These are phyloP conservation scores for Aspergillus terreus DNA, from an alignment of 2,329 filamentous ascomycete genomes.

Conservation along the genomic window DNA sequence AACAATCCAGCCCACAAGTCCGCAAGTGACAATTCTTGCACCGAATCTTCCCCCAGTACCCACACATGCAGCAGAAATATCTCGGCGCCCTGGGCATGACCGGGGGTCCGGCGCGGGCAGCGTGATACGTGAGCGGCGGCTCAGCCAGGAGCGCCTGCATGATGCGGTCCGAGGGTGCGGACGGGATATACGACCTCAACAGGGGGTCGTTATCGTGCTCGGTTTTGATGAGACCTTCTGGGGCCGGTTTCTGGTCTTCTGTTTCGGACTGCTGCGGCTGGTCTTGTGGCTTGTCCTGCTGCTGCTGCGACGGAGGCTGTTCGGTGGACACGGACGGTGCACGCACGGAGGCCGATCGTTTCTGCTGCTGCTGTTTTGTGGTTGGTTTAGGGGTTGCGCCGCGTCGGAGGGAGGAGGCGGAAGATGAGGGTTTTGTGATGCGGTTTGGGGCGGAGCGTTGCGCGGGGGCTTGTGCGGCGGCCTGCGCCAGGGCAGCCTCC, in stretches of 20 bases:
- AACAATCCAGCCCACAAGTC: constrained; percentile 48
- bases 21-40: constrained; percentile 46
- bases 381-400: constrained; percentile 24
- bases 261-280: neutral
- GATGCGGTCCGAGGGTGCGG: constrained; percentile 42
- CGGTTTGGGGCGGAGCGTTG: constrained; percentile 16
- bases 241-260: constrained; percentile 10
- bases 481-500: constrained; percentile 39
- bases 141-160: constrained; percentile 45
- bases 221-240: constrained; percentile 28
- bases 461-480: constrained; percentile 10
- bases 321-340: neutral
- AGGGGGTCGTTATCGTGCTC: constrained; percentile 41
- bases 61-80: constrained; percentile 47
- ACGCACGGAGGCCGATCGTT: constrained; percentile 14
- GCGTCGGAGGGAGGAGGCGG: constrained; percentile 16
- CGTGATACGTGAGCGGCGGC: constrained; percentile 46
- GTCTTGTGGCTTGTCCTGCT: neutral
- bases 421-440: constrained; percentile 19
- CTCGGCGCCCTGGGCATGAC: constrained; percentile 31
- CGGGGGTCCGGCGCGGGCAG: constrained; percentile 38
- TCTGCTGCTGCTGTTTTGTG: constrained; percentile 13
- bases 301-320: neutral
- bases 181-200: constrained; percentile 40
- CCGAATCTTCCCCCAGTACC: constrained; percentile 49